These are phyloP conservation scores for Pezicula rhizophila DNA, from an alignment of 2,329 filamentous ascomycete genomes.

Conservation along the genomic window DNA sequence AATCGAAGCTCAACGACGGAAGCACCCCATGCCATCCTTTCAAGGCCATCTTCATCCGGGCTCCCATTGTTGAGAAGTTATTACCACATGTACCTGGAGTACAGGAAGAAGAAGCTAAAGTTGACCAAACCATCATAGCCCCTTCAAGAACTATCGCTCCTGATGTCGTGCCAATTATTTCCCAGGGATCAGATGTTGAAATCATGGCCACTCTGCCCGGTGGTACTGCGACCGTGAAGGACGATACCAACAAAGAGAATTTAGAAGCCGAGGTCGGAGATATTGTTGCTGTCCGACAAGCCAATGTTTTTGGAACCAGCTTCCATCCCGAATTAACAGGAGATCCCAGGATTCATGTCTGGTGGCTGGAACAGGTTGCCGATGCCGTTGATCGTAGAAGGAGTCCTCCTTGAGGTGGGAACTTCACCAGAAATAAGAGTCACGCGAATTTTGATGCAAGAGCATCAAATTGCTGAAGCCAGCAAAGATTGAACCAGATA, in stretches of 20 bases:
- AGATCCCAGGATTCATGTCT: constrained; percentile 82
- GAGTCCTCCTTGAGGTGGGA: neutral
- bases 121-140: constrained; percentile 30
- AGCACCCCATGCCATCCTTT: constrained; percentile 45
- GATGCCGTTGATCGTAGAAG: constrained; percentile 25
- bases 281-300: constrained; percentile 84
- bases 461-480: too few relatives aligned
- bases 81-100: constrained; percentile 38
- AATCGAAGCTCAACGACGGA: constrained; percentile 21
- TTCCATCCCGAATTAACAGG: constrained; percentile 93
- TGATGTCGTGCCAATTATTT: constrained; percentile 14
- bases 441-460: too few relatives aligned
- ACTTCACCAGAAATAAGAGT: too few relatives aligned
- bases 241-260: constrained; percentile 32
- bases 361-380: constrained; percentile 78
- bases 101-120: constrained; percentile 34
- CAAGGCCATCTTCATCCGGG: constrained; percentile 85
- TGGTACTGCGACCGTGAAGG: constrained; percentile 32
- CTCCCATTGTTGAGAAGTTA: constrained; percentile 84
- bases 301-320: constrained; percentile 88
- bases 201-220: constrained; percentile 46
- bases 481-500: too few relatives aligned
- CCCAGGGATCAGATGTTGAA: constrained; percentile 31
- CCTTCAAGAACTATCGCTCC: constrained; percentile 17
- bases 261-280: constrained; percentile 48